These are phyloP conservation scores for Tardiomyces depauwii DNA, from an alignment of 1,139 yeast genomes.

Conservation along the genomic window DNA sequence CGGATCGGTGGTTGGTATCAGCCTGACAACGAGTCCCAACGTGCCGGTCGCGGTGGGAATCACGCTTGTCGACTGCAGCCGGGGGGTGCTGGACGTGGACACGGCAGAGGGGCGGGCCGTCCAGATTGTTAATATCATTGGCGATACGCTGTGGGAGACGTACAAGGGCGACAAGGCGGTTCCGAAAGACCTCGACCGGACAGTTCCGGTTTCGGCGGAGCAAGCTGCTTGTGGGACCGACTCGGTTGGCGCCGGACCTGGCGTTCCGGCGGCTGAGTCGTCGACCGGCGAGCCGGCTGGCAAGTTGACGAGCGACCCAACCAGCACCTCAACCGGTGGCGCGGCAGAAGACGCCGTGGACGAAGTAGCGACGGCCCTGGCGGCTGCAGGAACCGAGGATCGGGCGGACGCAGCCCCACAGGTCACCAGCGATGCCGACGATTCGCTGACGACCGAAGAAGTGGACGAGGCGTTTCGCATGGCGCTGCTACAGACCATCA, in stretches of 20 bases:
- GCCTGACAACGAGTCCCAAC: conserved; percentile 45
- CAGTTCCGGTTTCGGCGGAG: conserved; percentile 6
- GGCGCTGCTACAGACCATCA: conserved; percentile 58
- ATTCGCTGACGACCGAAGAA: conserved; percentile 46
- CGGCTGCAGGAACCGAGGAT: conserved; percentile 8
- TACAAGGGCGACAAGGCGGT: conserved; percentile 14
- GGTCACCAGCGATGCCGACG: conserved; percentile 16
- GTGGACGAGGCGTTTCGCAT: conserved; percentile 67
- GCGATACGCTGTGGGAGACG: conserved; percentile 25
- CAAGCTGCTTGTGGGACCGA: conserved; percentile 8
- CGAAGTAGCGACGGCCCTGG: conserved; percentile 1
- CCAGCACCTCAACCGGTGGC: no score
- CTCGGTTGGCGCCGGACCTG: no score
- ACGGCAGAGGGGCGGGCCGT: conserved; percentile 8
- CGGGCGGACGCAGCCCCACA: conserved; percentile 7
- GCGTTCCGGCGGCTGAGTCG: no score
- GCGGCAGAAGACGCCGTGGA: no score
- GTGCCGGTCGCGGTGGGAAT: conserved; percentile 70
- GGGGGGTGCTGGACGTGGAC: conserved; percentile 1
- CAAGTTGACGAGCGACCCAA: no score
- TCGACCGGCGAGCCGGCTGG: no score
- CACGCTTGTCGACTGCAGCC: conserved; percentile 40
- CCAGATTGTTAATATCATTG: conserved; percentile 26
- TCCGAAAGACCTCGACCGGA: conserved; percentile 17
- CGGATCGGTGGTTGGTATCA: conserved; percentile 64